A percentile compares a stretch with the other conserved stretches of the same genome.
phyloP scores from a whole-genome alignment of 768 basidiomycete species.

The Rhizopogon vinicolor region DNA sequence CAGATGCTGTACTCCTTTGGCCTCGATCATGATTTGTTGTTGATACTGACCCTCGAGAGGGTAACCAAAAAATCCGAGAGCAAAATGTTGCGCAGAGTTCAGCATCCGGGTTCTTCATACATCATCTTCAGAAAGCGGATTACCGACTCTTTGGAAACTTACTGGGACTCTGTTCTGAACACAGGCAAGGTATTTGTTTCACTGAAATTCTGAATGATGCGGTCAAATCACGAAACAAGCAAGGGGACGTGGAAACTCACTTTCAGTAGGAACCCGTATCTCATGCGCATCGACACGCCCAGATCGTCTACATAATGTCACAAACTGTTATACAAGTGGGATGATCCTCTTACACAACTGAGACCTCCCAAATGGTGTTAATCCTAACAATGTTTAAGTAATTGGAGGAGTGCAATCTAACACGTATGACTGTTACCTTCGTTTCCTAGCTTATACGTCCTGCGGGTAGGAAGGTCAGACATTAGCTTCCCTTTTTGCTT shows the following conservation, averaged over 20 bases:
- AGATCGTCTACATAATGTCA: constrained; percentile 27
- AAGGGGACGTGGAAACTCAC: constrained; percentile 8
- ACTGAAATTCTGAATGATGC: constrained; percentile 29
- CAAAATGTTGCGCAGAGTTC: constrained; percentile 48
- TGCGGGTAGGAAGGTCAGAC: constrained; percentile 16
- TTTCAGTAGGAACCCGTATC: constrained; percentile 38
- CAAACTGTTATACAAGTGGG: neutral
- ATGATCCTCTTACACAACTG: constrained; percentile 57
- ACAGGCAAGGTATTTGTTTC: constrained; percentile 37
- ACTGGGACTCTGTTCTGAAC: constrained; percentile 50
- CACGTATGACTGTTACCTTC: constrained; percentile 43
- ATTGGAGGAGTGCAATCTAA: constrained; percentile 9
- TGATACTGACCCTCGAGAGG: constrained; percentile 40
- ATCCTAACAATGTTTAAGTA: constrained; percentile 32
- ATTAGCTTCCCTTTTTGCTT: neutral
- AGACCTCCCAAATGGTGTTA: constrained; percentile 80
- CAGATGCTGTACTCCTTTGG: constrained; percentile 21
- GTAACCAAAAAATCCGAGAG: constrained; percentile 48
- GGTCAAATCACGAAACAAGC: constrained; percentile 22
- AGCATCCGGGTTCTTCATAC: constrained; percentile 43
- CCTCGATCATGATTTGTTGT: constrained; percentile 39
- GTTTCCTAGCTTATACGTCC: constrained; percentile 83
- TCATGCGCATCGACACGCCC: constrained; percentile 37
- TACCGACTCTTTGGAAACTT: constrained; percentile 5
- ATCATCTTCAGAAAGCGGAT: neutral